Evolutionary conservation across 371 early-diverging fungal genomes (phyloP).

Genomic region (Mucor mucedo): DNA sequence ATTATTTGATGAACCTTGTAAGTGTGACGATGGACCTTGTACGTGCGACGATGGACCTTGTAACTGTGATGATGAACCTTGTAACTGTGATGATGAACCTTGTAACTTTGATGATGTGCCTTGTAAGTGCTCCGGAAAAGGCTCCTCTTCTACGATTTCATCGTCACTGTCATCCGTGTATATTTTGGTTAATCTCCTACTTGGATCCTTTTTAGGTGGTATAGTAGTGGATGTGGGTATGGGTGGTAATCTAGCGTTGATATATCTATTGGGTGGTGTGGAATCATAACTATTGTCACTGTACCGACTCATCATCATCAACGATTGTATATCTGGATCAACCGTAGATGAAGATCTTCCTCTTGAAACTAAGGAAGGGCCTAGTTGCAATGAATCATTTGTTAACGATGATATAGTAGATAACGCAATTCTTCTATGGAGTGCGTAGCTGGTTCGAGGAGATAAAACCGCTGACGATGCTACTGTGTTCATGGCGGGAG

Average conservation of each 20-base stretch:
- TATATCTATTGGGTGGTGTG: conserved; percentile 23
- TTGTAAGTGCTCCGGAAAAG: not conserved
- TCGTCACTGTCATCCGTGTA: conserved; percentile 38
- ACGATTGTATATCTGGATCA: conserved; percentile 24
- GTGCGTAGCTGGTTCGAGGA: conserved; percentile 32
- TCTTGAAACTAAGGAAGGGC: conserved; percentile 16
- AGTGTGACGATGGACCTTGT: not conserved
- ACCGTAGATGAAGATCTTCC: conserved; percentile 15
- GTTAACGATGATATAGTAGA: conserved; percentile 38
- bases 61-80: not conserved
- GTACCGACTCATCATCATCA: conserved; percentile 17
- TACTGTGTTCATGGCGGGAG: conserved; percentile 46
- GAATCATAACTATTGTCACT: conserved; percentile 6
- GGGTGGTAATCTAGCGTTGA: conserved; percentile 38
- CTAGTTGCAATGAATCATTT: conserved; percentile 20
- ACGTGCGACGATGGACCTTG: not conserved
- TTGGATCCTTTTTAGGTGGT: conserved; percentile 3
- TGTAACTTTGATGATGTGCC: too few species aligned
- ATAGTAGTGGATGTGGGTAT: conserved; percentile 20
- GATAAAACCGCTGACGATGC: conserved; percentile 47
- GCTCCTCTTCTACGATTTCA: conserved; percentile 11
- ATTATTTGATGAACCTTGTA: not conserved
- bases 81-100: not conserved
- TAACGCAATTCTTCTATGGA: conserved; percentile 30
- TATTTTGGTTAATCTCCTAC: conserved; percentile 24